Evolutionary conservation across 192 early-diverging fungal species (phyloP).

Genomic region (Backusella australiensis): DNA sequence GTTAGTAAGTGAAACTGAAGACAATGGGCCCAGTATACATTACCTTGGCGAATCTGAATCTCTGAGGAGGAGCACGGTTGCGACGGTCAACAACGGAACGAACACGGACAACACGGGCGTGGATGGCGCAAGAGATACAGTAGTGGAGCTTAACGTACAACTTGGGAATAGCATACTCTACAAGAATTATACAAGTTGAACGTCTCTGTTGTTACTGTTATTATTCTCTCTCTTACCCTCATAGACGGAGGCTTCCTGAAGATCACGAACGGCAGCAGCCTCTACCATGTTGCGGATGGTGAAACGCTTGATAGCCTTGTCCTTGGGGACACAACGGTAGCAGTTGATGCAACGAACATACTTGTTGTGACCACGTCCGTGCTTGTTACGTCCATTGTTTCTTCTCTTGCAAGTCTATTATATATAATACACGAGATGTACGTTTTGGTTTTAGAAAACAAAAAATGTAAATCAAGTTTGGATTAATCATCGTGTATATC

Average conservation of each 20-base stretch:
- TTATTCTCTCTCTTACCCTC: slow-evolving; percentile 52
- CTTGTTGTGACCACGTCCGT: slow-evolving; percentile 98
- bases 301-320: slow-evolving; percentile 99
- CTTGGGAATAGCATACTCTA: slow-evolving; percentile 94
- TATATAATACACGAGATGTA: too few species aligned
- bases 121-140: slow-evolving; percentile 98
- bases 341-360: slow-evolving; percentile 99
- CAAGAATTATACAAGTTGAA: slow-evolving; percentile 17
- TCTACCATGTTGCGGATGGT: slow-evolving; percentile 99
- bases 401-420: slow-evolving; percentile 97
- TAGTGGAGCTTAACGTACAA: slow-evolving; percentile 98
- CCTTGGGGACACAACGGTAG: slow-evolving; percentile 89
- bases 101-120: slow-evolving; percentile 93
- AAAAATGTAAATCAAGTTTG: neutral
- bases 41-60: slow-evolving; percentile 85
- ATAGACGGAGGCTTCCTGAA: slow-evolving; percentile 95
- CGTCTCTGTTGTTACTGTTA: neutral
- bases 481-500: neutral
- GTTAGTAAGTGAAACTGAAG: neutral
- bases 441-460: too few species aligned
- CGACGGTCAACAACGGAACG: slow-evolving; percentile 87
- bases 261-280: slow-evolving; percentile 94
- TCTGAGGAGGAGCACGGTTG: slow-evolving; percentile 92
- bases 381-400: slow-evolving; percentile 99
- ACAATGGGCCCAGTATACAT: neutral